Evolutionary conservation across 73 alveolate genomes (phyloP), one percentile per base, ranked within the genome.

Genomic region (Halteria grandinella): DNA sequence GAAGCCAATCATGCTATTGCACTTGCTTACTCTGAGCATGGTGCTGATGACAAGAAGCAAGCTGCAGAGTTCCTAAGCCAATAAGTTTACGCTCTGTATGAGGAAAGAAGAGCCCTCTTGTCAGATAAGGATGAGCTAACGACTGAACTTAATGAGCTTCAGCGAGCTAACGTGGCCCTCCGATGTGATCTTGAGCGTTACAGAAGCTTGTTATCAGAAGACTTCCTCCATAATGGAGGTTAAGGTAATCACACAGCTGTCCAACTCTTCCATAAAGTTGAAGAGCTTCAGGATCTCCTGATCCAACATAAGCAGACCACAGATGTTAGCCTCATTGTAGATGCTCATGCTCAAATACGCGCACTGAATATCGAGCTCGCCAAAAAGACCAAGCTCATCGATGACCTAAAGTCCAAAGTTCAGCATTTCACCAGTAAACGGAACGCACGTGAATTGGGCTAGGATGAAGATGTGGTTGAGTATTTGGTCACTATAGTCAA

Each of bases 381-480:
- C 18, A 66, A 66, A 66, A 66, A 66, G 23, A 44, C 63, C 32
- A 66, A 66, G 32, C 47, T 66, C 28, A 66, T 66, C 2, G 80
- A 66, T 25, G 80, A 66, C 32, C 20, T 66, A 20, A 66, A 66
- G 33, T 23, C 47, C 20, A 66, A 66, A 45, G 69, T 66, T 2
- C 32, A 66, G 33, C 32, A 23, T 66, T 44, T 44, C 18, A 66
- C 32, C 39, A 66, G 80, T 17, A 66, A 47, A 47, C 43, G 29
- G 55, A 66, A 66, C 24, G 55, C 58, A 18, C 37, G 43, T 10
- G 77, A 60, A 40, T 44, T 60, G 8, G 43, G 43, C 48, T 45
- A 66, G 32, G 80, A 66, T 66, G 80, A 66, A 44, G 80, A 66
- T 27, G 53, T 66, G 6, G 80, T 66, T 2, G 80, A 66, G 20